Base-by-base conservation (phyloP, 768 basidiomycete genomes). In the Trametes cingulata region DNA sequence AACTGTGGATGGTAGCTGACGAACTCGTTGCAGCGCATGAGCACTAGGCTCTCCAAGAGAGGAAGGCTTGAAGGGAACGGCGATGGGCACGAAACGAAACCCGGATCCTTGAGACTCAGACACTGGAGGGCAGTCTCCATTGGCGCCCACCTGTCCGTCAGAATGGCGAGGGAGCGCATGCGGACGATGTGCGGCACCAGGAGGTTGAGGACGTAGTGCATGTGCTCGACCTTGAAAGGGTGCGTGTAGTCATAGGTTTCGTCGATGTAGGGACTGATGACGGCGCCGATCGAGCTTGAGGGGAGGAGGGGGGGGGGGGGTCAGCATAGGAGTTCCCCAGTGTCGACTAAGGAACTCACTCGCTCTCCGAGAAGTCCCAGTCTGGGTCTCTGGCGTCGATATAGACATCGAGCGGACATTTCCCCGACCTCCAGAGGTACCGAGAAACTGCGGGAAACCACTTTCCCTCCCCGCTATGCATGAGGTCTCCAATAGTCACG, bases 1-100 rank as follows among this genome's bases (percentile, higher is more conserved):
- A 85, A 84, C 25, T 69, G 64, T 17, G 73, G 73, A 6, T 73
- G 73, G 65, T 78, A 80, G 63, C 80, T 77, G 52, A 78, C 75
- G 65, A 80, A 83, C 57, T 84, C 82, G 65, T 85, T 85, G 72
- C 83, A 87, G 33, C 81, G 80, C 78, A 85, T 83, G 19, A 87
- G 73, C 25, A 77, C 76, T 45, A 87, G 70, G 6, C 76, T 78
- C 67, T 84, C 79, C 41, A 85, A 77, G 20, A 66, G 65, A 7
- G 69, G 62, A 1, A 63, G 41, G 33, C 41, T 49, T 19, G 20
- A 17, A 20, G 61, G 61, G 13, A 55, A 24, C 9, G 79, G 79
- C 27, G 61, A 47, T 15, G 69, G 65, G 33, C 68, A 63, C 8
- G 78, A 77, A 14, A 63, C 52, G 8, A 73, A 71, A 1, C 20